Evolutionary conservation across 1,139 yeast genomes (phyloP), one percentile per base, ranked within the genome.

Genomic region (Hemisphaericaspora lyxosophila): DNA sequence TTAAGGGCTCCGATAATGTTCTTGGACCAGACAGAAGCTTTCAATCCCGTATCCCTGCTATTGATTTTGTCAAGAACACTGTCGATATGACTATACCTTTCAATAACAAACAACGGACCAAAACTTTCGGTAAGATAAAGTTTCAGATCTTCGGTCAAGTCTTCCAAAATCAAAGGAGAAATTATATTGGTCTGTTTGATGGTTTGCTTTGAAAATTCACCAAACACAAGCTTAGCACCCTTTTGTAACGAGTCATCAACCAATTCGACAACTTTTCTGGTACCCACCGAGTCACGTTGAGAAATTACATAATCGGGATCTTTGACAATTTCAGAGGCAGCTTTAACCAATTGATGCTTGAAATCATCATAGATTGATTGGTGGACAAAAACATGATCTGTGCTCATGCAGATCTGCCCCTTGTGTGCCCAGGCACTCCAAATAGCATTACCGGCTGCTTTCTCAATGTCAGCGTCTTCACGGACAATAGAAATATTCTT

Each of bases 11-110:
- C 49, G 22, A 63, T 49, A 12, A 63, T 51, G 51, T 79, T 71
- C 42, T 42, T 38, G 12, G 80, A 65, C 84, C 85, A 80, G 3
- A 80, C 64, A 0, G 83, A 67, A 4, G 77, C 71, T 41, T 80
- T 77, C 32, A 80, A 60, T 0, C 84, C 84, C 45, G 65, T 68
- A 0, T 51, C 48, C 23, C 51, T 50, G 4, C 45, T 48, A 46
- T 73, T 74, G 14, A 67, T 43, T 7, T 45, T 42, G 2, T 45
- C 43, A 7, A 73, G 44, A 3, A 68, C 55, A 4, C 50, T 47
- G n/a, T 62, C 60, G 23, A 60, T 57, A 24, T 69, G 59, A 0
- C 40, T 31, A 33, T 61, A 78, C 33, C 55, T 58, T 34, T 59
- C 45, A 12, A 78, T 46, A 26, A 64, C 50, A 7, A 73, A 58